Conservation (phyloP, 1,284 basidiomycete genomes). For the Somion occarium region DNA sequence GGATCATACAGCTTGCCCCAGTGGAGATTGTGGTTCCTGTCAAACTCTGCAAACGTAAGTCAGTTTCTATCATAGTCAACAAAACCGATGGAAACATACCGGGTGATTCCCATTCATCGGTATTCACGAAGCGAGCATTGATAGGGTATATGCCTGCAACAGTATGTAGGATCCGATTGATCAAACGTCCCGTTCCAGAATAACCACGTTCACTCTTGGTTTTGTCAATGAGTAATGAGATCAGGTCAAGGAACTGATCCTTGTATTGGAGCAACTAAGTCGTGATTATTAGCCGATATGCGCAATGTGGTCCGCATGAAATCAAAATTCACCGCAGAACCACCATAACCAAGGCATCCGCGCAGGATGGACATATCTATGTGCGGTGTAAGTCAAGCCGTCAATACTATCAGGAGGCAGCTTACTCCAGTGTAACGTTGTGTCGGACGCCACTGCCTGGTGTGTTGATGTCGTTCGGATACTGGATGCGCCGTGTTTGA, state of each 20-base stretch:
- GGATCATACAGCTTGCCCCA: slow-evolving; percentile 87
- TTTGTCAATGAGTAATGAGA: slow-evolving; percentile 70
- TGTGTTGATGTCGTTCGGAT: slow-evolving; percentile 84
- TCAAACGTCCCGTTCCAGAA: slow-evolving; percentile 74
- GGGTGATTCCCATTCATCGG: slow-evolving; percentile 75
- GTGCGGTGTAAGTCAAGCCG: slow-evolving; percentile 8
- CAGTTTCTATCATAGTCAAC: neutral
- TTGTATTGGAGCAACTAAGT: slow-evolving; percentile 68
- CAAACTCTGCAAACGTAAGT: slow-evolving; percentile 50
- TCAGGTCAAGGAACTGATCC: slow-evolving; percentile 62
- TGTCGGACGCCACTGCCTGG: slow-evolving; percentile 82
- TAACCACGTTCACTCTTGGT: slow-evolving; percentile 92
- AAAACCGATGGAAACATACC: slow-evolving; percentile 38
- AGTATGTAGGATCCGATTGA: slow-evolving; percentile 77
- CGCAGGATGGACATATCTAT: slow-evolving; percentile 77
- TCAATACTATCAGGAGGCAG: slow-evolving; percentile 14
- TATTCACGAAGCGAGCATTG: slow-evolving; percentile 83
- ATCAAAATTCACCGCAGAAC: slow-evolving; percentile 40
- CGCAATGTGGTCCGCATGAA: slow-evolving; percentile 2
- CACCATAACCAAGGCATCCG: slow-evolving; percentile 74
- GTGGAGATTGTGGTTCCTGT: slow-evolving; percentile 65
- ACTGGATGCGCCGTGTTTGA: slow-evolving; percentile 91
- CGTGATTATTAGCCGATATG: neutral
- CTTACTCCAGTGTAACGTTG: slow-evolving; percentile 92
- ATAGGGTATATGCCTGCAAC: slow-evolving; percentile 77